Evolutionary conservation across 2,329 filamentous ascomycete genomes (phyloP).

Genomic region (Claviceps fusiformis): DNA sequence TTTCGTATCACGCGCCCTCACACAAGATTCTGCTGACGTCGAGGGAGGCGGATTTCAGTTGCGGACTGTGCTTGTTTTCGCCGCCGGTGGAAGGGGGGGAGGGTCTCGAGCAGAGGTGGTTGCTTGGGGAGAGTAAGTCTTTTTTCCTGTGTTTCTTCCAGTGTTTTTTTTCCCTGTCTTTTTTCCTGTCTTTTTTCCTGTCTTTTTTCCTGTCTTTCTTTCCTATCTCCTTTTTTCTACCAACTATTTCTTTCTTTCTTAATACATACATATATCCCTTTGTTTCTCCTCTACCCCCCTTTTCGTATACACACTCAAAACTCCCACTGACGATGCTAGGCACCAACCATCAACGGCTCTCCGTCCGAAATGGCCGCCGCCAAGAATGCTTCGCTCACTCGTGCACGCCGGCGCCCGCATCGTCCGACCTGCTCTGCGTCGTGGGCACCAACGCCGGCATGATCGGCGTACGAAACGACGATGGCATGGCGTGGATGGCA

Average conservation of each 20-base stretch:
- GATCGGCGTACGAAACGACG: slow-evolving; percentile 20
- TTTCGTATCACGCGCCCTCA: slow-evolving; percentile 31
- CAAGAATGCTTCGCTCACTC: slow-evolving; percentile 23
- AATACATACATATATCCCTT: too few relatives aligned
- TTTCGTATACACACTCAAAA: too few relatives aligned
- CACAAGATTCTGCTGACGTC: slow-evolving; percentile 30
- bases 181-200: too few relatives aligned
- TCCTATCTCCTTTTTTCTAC: too few relatives aligned
- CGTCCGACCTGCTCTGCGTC: slow-evolving; percentile 28
- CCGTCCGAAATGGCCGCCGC: slow-evolving; percentile 12
- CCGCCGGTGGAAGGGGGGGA: slow-evolving; percentile 16
- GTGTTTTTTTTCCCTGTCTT: neutral
- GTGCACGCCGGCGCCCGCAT: slow-evolving; percentile 27
- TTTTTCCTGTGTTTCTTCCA: neutral
- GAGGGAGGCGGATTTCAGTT: slow-evolving; percentile 17
- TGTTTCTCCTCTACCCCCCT: too few relatives aligned
- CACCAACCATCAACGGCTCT: slow-evolving; percentile 19
- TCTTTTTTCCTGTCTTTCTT: too few relatives aligned
- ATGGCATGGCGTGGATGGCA: slow-evolving; percentile 21
- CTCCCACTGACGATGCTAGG: slow-evolving; percentile 10
- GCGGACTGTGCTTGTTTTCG: slow-evolving; percentile 25
- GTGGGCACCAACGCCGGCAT: slow-evolving; percentile 37
- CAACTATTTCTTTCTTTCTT: too few relatives aligned
- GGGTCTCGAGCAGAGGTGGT: slow-evolving; percentile 21
- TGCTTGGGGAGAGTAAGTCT: slow-evolving; percentile 22